Evolutionary conservation across 306 rosid species (phyloP), one percentile per base, ranked within the genome.

Genomic region (Fagus sylvatica): DNA sequence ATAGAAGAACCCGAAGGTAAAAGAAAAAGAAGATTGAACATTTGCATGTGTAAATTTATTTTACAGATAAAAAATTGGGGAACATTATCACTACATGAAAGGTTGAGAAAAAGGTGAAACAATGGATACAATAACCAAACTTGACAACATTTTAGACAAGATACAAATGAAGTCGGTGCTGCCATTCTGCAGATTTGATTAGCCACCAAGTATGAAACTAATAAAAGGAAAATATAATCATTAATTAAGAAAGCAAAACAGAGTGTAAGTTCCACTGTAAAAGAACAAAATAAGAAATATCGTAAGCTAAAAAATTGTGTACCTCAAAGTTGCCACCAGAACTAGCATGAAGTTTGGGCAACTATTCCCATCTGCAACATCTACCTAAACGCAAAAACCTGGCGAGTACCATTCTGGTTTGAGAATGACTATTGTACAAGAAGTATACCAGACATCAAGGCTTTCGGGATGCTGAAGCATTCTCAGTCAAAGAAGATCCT

Each of bases 401-500:
- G 71, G 61, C 2, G 1, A 69, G n/a, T 42, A 41, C 62, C 46
- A 41, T 61, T 74, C 76, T 72, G 40, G 49, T 77, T 80, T 71
- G 76, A 43, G 15, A 74, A 77, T 62, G 71, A 55, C 75, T 55
- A 83, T 48, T 76, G 77, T 77, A 81, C 87, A 86, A 74, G 69
- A 40, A 55, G 53, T 71, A 55, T 70, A 66, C 69, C 42, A 34
- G 67, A n/a, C 56, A 75, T 89, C 87, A 93, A 72, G 82, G 83
- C 72, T 48, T 88, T 36, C 84, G 79, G 64, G 93, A 74, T 16
- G 80, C 72, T 39, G 72, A 83, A 65, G 77, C 41, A 69, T 88
- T 91, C 67, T 77, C 89, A 1, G 88, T 86, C 88, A 93, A 78
- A 1, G 97, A 85, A 4, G 98, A 91, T 66, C 98, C 99, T 77